Evolutionary conservation across 2,329 filamentous ascomycete species (phyloP).

Genomic region (Sclerotinia sclerotiorum): DNA sequence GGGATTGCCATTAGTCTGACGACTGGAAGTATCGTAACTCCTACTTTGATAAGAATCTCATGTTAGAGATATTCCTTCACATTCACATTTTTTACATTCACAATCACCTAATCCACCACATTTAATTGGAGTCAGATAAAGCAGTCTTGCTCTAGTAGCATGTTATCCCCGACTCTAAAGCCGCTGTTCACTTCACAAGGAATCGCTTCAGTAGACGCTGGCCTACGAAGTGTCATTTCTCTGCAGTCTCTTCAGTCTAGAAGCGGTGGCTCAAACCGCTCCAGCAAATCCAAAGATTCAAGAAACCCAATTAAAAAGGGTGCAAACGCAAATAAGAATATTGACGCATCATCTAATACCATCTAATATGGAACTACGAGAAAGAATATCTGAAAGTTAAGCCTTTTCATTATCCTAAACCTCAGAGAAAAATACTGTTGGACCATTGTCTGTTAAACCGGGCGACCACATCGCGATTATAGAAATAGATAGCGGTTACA

Average conservation of each 20-base stretch:
- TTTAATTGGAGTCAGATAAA: background rate
- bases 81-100: too few relatives aligned
- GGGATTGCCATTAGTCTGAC: background rate
- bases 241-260: slow-evolving; percentile 3
- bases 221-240: background rate
- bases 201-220: background rate
- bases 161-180: slow-evolving; percentile 3
- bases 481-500: too few relatives aligned
- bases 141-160: background rate
- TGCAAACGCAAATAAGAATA: too few relatives aligned
- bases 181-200: background rate
- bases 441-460: too few relatives aligned
- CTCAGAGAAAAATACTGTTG: too few relatives aligned
- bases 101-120: too few relatives aligned
- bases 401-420: too few relatives aligned
- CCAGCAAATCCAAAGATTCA: background rate
- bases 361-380: too few relatives aligned
- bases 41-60: background rate
- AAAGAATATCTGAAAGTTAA: too few relatives aligned
- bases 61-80: too few relatives aligned
- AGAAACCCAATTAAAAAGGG: background rate
- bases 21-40: background rate
- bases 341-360: too few relatives aligned
- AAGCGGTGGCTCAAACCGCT: background rate
- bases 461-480: too few relatives aligned